Evolutionary conservation across 2,329 filamentous ascomycete genomes (phyloP).

Genomic region (Fusarium sp.): DNA sequence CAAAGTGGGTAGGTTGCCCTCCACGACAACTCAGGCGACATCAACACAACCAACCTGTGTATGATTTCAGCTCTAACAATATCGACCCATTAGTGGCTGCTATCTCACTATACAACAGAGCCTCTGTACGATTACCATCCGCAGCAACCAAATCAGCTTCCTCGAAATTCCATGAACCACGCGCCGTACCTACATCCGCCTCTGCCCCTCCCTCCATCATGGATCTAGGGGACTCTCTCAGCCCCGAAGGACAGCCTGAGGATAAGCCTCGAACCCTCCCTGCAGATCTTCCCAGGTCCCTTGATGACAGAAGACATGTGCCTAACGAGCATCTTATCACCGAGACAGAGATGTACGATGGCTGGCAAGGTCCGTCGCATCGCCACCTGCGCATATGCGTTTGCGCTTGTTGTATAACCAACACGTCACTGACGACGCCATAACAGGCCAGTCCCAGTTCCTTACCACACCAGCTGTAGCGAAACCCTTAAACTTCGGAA

Average conservation of each 20-base stretch:
- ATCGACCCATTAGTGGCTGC: slow-evolving; percentile 8
- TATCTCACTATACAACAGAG: not conserved
- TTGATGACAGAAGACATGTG: slow-evolving; percentile 85
- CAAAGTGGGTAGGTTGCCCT: slow-evolving; percentile 46
- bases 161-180: slow-evolving; percentile 52
- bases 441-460: slow-evolving; percentile 91
- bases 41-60: slow-evolving; percentile 20
- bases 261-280: slow-evolving; percentile 72
- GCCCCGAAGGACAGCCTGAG: slow-evolving; percentile 55
- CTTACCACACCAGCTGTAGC: slow-evolving; percentile 87
- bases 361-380: slow-evolving; percentile 83
- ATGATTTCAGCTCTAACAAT: slow-evolving; percentile 8
- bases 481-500: slow-evolving; percentile 84
- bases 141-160: slow-evolving; percentile 7
- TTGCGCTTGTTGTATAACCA: slow-evolving; percentile 37
- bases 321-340: slow-evolving; percentile 72
- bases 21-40: slow-evolving; percentile 45
- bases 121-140: slow-evolving; percentile 8
- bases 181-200: slow-evolving; percentile 45
- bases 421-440: slow-evolving; percentile 46
- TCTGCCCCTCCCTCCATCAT: slow-evolving; percentile 63
- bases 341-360: slow-evolving; percentile 98
- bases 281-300: slow-evolving; percentile 86
- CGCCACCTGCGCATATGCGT: slow-evolving; percentile 21
- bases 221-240: slow-evolving; percentile 68